Percentiles rank a stretch among this genome's conserved stretches.
Evolutionary conservation across 225 moss, liverwort and hornwort species (phyloP).

Genomic region (Marchantia polymorpha): DNA sequence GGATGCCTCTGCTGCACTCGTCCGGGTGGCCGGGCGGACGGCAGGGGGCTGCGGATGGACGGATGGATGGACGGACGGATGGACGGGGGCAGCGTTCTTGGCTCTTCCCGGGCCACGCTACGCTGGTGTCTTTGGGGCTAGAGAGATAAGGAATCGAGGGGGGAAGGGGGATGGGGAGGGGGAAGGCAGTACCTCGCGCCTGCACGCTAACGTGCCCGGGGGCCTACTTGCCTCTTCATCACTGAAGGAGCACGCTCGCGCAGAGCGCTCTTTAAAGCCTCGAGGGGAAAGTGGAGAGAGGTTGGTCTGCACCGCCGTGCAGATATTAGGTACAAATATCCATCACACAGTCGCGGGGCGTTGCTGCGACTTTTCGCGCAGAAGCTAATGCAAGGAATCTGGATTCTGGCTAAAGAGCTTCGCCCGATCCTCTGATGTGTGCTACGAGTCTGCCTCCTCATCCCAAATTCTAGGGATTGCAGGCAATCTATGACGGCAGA

Average conservation of each 20-base stretch:
- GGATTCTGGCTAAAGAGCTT: background rate
- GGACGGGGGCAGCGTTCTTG: background rate
- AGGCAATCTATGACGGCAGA: conserved; percentile 1
- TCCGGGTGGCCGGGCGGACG: too few species aligned
- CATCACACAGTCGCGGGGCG: background rate
- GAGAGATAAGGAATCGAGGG: background rate
- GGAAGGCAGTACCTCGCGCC: background rate
- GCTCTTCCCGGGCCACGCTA: background rate
- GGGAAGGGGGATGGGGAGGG: background rate
- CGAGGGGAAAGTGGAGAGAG: background rate
- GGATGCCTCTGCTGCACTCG: background rate
- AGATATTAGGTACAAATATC: background rate
- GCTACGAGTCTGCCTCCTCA: background rate
- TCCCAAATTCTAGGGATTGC: background rate
- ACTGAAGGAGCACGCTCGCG: background rate
- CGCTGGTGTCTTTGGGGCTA: background rate
- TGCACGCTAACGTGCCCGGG: background rate
- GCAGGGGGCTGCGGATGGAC: background rate
- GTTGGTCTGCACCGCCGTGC: background rate
- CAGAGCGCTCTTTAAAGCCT: background rate
- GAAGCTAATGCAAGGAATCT: background rate
- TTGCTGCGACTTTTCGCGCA: background rate
- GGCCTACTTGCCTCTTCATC: background rate
- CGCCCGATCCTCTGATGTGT: background rate
- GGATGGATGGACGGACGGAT: background rate